phyloP scores from a whole-genome alignment of 2,329 filamentous ascomycete species.

The Epichloe festucae region DNA sequence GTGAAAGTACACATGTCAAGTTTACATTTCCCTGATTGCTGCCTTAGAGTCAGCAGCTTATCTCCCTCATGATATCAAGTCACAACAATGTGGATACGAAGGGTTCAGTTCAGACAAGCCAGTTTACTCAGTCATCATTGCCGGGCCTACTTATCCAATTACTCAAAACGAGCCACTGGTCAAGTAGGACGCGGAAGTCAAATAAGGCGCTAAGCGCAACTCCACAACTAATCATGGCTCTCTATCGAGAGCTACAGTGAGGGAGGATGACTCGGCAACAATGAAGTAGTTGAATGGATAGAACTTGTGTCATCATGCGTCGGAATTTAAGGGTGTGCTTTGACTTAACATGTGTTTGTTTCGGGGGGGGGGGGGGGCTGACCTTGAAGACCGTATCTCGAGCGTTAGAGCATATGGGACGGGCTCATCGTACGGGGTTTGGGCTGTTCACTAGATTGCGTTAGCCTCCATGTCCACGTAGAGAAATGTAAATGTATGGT shows the following conservation, averaged over 20 bases:
- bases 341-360: neutral
- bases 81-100: neutral
- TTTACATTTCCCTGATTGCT: no score
- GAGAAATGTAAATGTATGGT: neutral
- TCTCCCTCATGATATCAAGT: no score
- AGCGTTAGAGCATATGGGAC: neutral
- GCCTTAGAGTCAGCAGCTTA: no score
- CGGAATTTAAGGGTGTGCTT: neutral
- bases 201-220: conserved; percentile 43
- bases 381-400: neutral
- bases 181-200: conserved; percentile 41
- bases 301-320: conserved; percentile 38
- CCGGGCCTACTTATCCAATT: conserved; percentile 35
- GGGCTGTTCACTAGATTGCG: neutral
- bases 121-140: conserved; percentile 52
- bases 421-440: neutral
- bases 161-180: conserved; percentile 43
- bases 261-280: conserved; percentile 59
- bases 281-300: conserved; percentile 66
- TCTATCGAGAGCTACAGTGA: conserved; percentile 41
- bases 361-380: no score
- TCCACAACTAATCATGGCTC: conserved; percentile 63
- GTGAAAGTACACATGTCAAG: no score
- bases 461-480: neutral
- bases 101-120: conserved; percentile 42